Percentiles rank a stretch among this genome's conserved stretches.
Conservation (phyloP, 116 monocot genomes). For the Posidonia oceanica region DNA sequence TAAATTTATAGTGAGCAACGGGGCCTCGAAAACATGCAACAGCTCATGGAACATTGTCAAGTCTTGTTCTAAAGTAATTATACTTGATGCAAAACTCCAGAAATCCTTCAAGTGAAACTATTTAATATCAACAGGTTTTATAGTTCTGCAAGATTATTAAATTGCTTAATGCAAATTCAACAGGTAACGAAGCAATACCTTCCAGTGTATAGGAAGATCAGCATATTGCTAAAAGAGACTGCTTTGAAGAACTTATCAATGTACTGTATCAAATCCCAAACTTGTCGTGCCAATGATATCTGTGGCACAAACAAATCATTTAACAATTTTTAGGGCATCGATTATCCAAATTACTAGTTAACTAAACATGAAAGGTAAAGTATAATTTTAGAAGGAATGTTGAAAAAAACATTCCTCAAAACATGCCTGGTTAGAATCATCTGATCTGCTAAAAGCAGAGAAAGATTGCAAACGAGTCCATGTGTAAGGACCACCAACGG, state of each 20-base stretch:
- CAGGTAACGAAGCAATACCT: slow-evolving; percentile 28
- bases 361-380: background rate
- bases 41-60: too few relatives aligned
- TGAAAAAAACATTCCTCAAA: background rate
- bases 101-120: too few relatives aligned
- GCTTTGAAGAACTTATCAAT: slow-evolving; percentile 73
- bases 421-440: slow-evolving; percentile 68
- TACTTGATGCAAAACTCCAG: too few relatives aligned
- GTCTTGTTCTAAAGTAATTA: too few relatives aligned
- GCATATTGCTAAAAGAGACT: slow-evolving; percentile 47
- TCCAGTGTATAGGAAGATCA: slow-evolving; percentile 79
- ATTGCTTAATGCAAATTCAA: background rate
- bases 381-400: background rate
- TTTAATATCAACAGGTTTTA: background rate
- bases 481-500: slow-evolving; percentile 80
- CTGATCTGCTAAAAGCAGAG: slow-evolving; percentile 95
- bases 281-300: slow-evolving; percentile 57
- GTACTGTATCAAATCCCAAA: slow-evolving; percentile 61
- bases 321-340: background rate
- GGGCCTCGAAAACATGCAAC: too few relatives aligned
- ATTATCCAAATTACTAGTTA: background rate
- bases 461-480: slow-evolving; percentile 91
- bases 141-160: background rate
- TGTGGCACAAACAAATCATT: slow-evolving; percentile 13
- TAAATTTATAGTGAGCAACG: too few relatives aligned